A percentile compares a stretch with the other conserved stretches of the same genome.
These are phyloP conservation scores for Boletus patriciae DNA, from an alignment of 768 basidiomycete species.

Conservation along the genomic window DNA sequence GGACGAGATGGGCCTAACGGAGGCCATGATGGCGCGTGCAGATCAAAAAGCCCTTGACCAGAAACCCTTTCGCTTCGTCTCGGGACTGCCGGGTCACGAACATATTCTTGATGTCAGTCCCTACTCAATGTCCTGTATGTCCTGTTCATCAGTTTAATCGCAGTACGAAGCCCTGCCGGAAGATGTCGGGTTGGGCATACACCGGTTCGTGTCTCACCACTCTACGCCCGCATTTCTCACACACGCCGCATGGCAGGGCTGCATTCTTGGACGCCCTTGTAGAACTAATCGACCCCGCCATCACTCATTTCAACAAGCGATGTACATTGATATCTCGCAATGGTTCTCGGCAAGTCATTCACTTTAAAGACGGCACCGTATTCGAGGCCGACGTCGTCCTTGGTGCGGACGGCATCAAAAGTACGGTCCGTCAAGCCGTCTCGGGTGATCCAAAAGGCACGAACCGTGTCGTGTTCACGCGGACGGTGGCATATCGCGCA, in stretches of 20 bases:
- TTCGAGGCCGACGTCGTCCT: slow-evolving; percentile 50
- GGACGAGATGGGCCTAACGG: slow-evolving; percentile 43
- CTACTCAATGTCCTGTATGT: not conserved
- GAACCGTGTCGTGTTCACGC: too few relatives aligned
- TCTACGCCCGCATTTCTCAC: not conserved
- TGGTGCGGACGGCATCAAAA: slow-evolving; percentile 28
- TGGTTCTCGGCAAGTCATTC: slow-evolving; percentile 33
- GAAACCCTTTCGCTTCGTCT: slow-evolving; percentile 40
- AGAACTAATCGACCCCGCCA: slow-evolving; percentile 41
- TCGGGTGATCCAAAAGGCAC: too few relatives aligned
- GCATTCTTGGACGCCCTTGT: slow-evolving; percentile 49
- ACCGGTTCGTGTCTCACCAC: slow-evolving; percentile 36
- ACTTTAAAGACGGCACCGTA: slow-evolving; percentile 50
- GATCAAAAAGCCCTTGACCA: slow-evolving; percentile 34
- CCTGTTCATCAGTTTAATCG: not conserved
- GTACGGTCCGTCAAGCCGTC: too few relatives aligned
- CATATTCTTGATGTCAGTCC: slow-evolving; percentile 43
- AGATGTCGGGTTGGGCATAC: slow-evolving; percentile 45
- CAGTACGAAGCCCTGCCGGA: slow-evolving; percentile 37
- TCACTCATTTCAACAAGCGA: slow-evolving; percentile 52
- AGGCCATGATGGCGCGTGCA: slow-evolving; percentile 40
- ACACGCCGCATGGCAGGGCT: slow-evolving; percentile 36
- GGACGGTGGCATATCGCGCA: slow-evolving; percentile 48
- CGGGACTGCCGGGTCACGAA: slow-evolving; percentile 44
- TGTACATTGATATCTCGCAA: slow-evolving; percentile 38